Evolutionary conservation across 2,329 filamentous ascomycete species (phyloP).

Genomic region (Penicillium nordicum): DNA sequence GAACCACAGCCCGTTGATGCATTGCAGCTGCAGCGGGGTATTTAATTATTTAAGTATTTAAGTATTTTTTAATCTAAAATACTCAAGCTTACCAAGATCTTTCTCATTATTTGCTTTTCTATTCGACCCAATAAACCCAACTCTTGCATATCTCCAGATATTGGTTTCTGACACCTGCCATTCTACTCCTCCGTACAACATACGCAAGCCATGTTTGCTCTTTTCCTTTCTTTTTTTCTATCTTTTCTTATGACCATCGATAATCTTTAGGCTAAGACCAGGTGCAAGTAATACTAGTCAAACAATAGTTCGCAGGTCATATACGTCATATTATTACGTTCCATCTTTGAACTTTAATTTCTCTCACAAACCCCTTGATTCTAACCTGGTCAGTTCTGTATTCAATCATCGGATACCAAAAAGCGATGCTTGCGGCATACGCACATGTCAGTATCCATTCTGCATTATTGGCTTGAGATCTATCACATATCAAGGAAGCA

Average conservation of each 20-base stretch:
- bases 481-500: neutral
- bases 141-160: neutral
- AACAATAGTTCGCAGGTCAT: neutral
- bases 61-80: too few species aligned
- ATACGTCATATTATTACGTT: neutral
- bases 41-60: neutral
- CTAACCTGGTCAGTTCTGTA: neutral
- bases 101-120: neutral
- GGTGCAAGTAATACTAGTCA: neutral
- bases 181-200: neutral
- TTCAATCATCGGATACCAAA: neutral
- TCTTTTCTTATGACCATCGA: neutral
- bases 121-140: neutral
- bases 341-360: neutral
- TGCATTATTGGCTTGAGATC: neutral
- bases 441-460: neutral
- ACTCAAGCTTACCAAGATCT: neutral
- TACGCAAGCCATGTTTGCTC: neutral
- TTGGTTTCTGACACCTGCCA: neutral
- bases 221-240: neutral
- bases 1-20: neutral
- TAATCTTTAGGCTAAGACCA: neutral
- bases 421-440: neutral
- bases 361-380: neutral
- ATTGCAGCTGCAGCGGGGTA: slow-evolving; percentile 1